Conservation (phyloP, 768 basidiomycete species). For the Dioszegia hungarica region DNA sequence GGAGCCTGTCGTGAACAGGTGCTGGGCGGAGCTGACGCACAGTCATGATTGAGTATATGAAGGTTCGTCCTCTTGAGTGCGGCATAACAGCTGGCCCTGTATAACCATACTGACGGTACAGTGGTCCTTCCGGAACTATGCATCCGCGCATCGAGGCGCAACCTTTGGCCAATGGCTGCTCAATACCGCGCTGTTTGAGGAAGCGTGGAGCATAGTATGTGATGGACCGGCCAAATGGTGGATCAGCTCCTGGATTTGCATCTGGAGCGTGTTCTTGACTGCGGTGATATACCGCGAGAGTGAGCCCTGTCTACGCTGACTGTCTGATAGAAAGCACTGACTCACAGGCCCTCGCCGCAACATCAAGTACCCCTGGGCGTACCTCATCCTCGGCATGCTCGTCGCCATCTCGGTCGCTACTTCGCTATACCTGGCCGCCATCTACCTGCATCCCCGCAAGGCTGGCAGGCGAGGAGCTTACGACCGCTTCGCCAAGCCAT, state of each 20-base stretch:
- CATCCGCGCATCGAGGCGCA: slow-evolving; percentile 22
- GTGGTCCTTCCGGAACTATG: slow-evolving; percentile 60
- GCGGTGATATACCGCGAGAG: slow-evolving; percentile 52
- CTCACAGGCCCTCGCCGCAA: slow-evolving; percentile 46
- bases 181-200: slow-evolving; percentile 59
- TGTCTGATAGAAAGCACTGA: background rate
- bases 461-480: background rate
- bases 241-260: slow-evolving; percentile 55
- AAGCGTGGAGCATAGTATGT: slow-evolving; percentile 57
- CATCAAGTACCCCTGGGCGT: slow-evolving; percentile 60
- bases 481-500: background rate
- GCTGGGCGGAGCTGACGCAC: background rate
- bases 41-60: slow-evolving; percentile 56
- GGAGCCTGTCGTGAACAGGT: no score
- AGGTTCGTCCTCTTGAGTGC: slow-evolving; percentile 37
- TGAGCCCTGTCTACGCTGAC: slow-evolving; percentile 32
- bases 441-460: slow-evolving; percentile 48
- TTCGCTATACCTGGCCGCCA: slow-evolving; percentile 60
- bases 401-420: slow-evolving; percentile 67
- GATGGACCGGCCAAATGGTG: slow-evolving; percentile 59
- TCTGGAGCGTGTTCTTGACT: slow-evolving; percentile 39
- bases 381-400: slow-evolving; percentile 68
- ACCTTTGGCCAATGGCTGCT: slow-evolving; percentile 56
- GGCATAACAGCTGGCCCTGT: background rate
- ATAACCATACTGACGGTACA: slow-evolving; percentile 18